Percentiles rank a stretch among this genome's conserved stretches.
phyloP scores from a whole-genome alignment of 345 rosid species.

The Populus euphratica region DNA sequence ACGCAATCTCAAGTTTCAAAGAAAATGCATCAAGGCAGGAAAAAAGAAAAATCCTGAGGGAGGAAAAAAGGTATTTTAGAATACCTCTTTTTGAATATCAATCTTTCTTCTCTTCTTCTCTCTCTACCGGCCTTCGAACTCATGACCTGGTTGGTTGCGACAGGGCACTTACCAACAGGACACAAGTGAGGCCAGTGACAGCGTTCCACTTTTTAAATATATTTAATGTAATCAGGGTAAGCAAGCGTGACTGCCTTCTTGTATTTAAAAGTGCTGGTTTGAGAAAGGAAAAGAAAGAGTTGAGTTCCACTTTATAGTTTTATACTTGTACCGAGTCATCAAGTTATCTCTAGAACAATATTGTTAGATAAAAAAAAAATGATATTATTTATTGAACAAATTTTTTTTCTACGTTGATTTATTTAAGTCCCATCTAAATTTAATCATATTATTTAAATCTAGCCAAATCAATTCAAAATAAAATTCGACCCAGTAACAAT shows the following conservation, averaged over 20 bases:
- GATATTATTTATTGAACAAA: too few relatives aligned
- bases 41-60: too few relatives aligned
- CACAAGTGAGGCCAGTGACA: not conserved
- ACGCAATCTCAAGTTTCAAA: too few relatives aligned
- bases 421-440: too few relatives aligned
- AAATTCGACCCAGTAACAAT: too few relatives aligned
- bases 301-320: not conserved
- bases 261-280: not conserved
- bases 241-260: not conserved
- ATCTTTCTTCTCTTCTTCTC: not conserved
- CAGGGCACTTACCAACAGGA: rapidly evolving
- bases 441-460: too few relatives aligned
- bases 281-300: not conserved
- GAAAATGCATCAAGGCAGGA: too few relatives aligned
- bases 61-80: not conserved
- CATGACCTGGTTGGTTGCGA: not conserved
- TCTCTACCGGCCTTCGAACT: not conserved
- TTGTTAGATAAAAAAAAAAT: too few relatives aligned
- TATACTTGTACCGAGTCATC: too few relatives aligned
- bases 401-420: too few relatives aligned
- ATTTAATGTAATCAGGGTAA: not conserved
- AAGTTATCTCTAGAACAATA: too few relatives aligned
- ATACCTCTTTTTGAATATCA: not conserved
- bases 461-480: too few relatives aligned
- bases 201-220: rapidly evolving